Evolutionary conservation across 805 yeast species (phyloP).

Genomic region (Hyphopichia homilentoma): DNA sequence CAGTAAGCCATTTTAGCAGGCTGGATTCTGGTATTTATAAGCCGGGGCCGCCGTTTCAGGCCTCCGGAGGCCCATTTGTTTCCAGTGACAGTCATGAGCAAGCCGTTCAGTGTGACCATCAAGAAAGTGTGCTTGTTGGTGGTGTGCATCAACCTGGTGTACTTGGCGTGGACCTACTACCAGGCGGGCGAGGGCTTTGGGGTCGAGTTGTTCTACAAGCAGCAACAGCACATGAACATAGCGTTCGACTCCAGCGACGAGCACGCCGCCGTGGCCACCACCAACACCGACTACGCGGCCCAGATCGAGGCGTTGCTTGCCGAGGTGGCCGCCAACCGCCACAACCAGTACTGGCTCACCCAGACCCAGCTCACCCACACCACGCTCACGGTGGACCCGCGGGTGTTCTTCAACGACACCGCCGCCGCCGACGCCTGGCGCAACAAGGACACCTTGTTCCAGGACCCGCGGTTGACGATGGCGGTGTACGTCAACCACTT

Average conservation of each 20-base stretch:
- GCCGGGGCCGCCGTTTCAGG: too few species aligned
- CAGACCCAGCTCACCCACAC: constrained; percentile 16
- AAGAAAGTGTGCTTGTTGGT: constrained; percentile 3
- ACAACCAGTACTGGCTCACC: constrained; percentile 21
- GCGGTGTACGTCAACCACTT: constrained; percentile 16
- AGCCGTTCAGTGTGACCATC: background rate
- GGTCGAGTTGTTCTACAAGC: background rate
- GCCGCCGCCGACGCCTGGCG: constrained; percentile 11
- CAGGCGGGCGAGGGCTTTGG: background rate
- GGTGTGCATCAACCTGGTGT: constrained; percentile 9
- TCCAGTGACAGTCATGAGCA: too few species aligned
- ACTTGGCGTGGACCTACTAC: constrained; percentile 7
- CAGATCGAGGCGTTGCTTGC: constrained; percentile 10
- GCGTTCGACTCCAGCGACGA: background rate
- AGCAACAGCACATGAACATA: background rate
- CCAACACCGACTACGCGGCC: background rate
- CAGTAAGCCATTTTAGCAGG: too few species aligned
- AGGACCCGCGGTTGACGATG: constrained; percentile 18
- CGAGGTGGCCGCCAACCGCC: constrained; percentile 12
- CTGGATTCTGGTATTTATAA: too few species aligned
- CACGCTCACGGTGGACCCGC: constrained; percentile 10
- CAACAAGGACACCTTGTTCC: constrained; percentile 10
- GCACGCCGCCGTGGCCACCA: constrained; percentile 1
- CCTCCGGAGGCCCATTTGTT: too few species aligned
- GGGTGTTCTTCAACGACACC: constrained; percentile 11